Conservation (phyloP, 176 grass and related monocot species). For the Juncus inflexus region DNA sequence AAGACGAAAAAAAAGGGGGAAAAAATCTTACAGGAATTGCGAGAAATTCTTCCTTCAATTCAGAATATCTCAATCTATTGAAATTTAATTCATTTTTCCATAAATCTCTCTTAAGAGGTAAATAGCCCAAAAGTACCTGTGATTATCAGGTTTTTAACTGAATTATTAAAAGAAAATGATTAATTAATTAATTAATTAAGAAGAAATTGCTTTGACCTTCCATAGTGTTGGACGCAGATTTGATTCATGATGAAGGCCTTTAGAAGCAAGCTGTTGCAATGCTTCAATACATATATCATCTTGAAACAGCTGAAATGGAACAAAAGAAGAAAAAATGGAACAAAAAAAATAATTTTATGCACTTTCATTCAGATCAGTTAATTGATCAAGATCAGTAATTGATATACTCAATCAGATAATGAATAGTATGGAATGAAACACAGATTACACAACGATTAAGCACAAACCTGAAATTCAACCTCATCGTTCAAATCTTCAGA, state of each 20-base stretch:
- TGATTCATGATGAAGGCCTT: conserved; percentile 29
- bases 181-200: neutral
- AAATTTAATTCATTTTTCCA: conserved; percentile 35
- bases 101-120: conserved; percentile 33
- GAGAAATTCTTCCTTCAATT: conserved; percentile 46
- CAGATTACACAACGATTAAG: neutral
- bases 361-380: conserved; percentile 13
- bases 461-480: conserved; percentile 28
- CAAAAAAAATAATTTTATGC: neutral
- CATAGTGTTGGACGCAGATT: conserved; percentile 36
- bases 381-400: conserved; percentile 11
- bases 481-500: conserved; percentile 19
- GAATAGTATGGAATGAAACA: neutral
- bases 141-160: neutral
- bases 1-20: neutral
- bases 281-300: conserved; percentile 41
- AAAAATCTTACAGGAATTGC: conserved; percentile 36
- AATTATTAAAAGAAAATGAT: neutral
- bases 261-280: conserved; percentile 32
- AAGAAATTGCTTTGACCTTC: conserved; percentile 24
- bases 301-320: conserved; percentile 30
- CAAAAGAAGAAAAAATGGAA: neutral
- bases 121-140: conserved; percentile 43
- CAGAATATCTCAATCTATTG: conserved; percentile 34
- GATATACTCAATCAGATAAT: neutral